Base-by-base conservation (phyloP, 2,329 filamentous ascomycete species). In the Fusarium proliferatum region DNA sequence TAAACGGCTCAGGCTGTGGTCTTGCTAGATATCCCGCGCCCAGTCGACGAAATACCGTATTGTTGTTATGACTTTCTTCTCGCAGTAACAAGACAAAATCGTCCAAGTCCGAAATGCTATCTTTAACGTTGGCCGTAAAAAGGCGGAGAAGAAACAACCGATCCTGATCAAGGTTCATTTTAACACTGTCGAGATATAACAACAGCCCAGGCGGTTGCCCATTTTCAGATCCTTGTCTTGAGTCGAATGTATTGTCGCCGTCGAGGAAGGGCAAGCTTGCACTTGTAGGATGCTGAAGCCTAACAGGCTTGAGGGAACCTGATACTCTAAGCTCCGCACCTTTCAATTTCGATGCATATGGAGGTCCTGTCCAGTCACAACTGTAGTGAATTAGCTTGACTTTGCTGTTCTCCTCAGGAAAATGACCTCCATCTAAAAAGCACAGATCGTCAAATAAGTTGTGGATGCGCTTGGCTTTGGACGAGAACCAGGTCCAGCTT, bases 271-370 rank as follows among this genome's bases (percentile, higher is more conserved):
- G n/a, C 9, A 43, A 23, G 11, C 41, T 43, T 6, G 41, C 3
- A 11, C 10, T 43, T 8, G n/a, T 43, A 11, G n/a, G n/a, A 23
- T 4, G 2, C n/a, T 23, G 15, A 6, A 17, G 41, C 9, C 6
- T 23, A 1, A 43, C 15, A 1, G 13, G 15, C 4, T 23, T 23
- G 0, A 43, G n/a, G 1, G 15, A 43, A 6, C 21, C 21, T n/a
- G 0, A 9, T 1, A 16, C 9, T 42, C 0, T n/a, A 2, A n/a
- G 21, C 6, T 42, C 41, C 5, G 6, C 21, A 6, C 21, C 1
- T 42, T 42, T n/a, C 1, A n/a, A n/a, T 4, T 13, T 4, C 0
- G 41, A n/a, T 0, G 41, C 0, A n/a, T 16, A n/a, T 0, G 41
- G 41, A 3, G 13, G 41, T n/a, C 41, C 21, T 1, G 21, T 10